Base-by-base conservation (phyloP, 1,284 basidiomycete genomes). In the Apiotrichum brassicae region DNA sequence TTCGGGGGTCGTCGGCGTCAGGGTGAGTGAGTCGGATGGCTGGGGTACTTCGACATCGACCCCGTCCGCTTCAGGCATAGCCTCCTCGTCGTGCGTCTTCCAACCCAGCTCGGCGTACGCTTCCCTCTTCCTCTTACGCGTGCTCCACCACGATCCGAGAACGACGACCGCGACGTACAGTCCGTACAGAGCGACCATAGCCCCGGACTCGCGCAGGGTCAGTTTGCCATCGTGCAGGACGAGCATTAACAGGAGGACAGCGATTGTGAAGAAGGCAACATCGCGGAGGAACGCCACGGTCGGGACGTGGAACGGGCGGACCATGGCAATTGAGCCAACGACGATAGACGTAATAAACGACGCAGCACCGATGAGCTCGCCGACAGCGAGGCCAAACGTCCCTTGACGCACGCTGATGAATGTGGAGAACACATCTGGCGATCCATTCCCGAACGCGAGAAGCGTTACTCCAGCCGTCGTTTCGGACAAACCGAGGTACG, bases 281-380 rank as follows among this genome's bases (percentile, higher is more conserved):
- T 98, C 95, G 30, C 95, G 84, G 14, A 95, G 74, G 73, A 98
- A 97, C 0, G 88, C 84, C 33, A 78, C 77, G 0, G 78, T 80
- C 26, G 85, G 79, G 16, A 97, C 90, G 56, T 82, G 79, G 75
- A 98, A 98, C 0, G 92, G 91, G 53, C 85, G 85, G 68, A 97
- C 88, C 68, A 98, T 84, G 64, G 91, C 93, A 83, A 98, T 95
- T 16, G 86, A 87, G 6, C 94, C 94, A 3, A 88, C 92, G 34
- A 98, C 92, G 63, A 93, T 91, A 3, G 89, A 90, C 19, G 92
- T 84, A 68, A 97, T 94, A 75, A 97, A 98, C 2, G 88, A 82
- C 1, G 94, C 93, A 1, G 94, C 94, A 14, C 94, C 94, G 20
- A 98, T 77, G 6, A 98, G 79, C 72, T 98, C 94, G 33, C 94